Percentiles rank a stretch among this genome's conserved stretches.
phyloP scores from a whole-genome alignment of 2,329 filamentous ascomycete genomes.

The Colletotrichum shisoi region DNA sequence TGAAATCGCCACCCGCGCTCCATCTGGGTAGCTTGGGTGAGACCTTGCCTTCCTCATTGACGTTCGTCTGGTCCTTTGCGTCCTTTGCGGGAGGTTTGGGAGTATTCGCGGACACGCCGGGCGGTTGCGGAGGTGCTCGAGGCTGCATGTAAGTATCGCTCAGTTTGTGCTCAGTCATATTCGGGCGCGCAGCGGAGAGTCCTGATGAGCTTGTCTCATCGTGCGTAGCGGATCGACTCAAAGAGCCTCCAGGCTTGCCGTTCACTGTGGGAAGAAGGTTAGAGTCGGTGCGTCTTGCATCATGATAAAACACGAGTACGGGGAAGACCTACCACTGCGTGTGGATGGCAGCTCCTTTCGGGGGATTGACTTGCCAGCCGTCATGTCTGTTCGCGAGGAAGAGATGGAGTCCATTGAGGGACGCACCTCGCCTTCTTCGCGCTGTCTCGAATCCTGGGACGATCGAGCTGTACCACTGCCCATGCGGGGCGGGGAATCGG shows the following conservation, averaged over 20 bases:
- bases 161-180: conserved; percentile 53
- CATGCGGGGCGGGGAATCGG: conserved; percentile 49
- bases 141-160: conserved; percentile 67
- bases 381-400: conserved; percentile 51
- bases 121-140: conserved; percentile 63
- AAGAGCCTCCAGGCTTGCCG: conserved; percentile 43
- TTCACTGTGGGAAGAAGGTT: conserved; percentile 47
- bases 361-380: conserved; percentile 60
- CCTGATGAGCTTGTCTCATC: conserved; percentile 41
- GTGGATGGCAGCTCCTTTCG: conserved; percentile 69
- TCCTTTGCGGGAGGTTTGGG: conserved; percentile 56
- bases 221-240: conserved; percentile 41
- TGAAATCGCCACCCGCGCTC: conserved; percentile 86
- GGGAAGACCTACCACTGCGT: conserved; percentile 54
- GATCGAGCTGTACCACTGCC: conserved; percentile 57
- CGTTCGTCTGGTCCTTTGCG: conserved; percentile 59
- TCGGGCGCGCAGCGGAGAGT: conserved; percentile 42
- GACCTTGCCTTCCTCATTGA: conserved; percentile 54
- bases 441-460: conserved; percentile 66
- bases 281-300: conserved; percentile 39
- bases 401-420: conserved; percentile 55
- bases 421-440: conserved; percentile 62
- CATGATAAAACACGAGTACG: conserved; percentile 37
- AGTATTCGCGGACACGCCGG: conserved; percentile 49
- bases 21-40: conserved; percentile 75